phyloP scores from a whole-genome alignment of 2,329 filamentous ascomycete species.

The Neopestalotiopsis rosae region DNA sequence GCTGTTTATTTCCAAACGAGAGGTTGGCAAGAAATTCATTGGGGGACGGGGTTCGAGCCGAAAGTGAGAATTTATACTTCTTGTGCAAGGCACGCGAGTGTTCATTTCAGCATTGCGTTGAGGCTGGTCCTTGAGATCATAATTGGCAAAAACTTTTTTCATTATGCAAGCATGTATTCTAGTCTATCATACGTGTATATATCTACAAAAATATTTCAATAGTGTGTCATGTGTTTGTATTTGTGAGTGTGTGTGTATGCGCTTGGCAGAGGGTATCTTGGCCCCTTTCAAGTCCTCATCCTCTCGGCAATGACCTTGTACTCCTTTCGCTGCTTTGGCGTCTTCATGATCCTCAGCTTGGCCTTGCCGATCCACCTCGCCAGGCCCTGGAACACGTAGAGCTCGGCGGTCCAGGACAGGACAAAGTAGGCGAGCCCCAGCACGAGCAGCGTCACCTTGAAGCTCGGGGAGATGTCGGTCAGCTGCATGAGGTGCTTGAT shows the following conservation, averaged over 20 bases:
- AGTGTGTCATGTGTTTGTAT: too few relatives aligned
- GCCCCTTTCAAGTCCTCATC: conserved; percentile 50
- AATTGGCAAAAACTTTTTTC: neutral
- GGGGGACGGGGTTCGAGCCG: too few relatives aligned
- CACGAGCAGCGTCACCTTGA: conserved; percentile 73
- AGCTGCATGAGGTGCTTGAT: conserved; percentile 82
- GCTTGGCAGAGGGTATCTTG: neutral
- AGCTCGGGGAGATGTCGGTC: conserved; percentile 74
- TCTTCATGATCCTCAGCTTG: conserved; percentile 62
- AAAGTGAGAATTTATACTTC: too few relatives aligned
- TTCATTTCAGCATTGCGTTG: neutral
- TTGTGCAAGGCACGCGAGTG: too few relatives aligned
- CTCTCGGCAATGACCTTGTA: conserved; percentile 83
- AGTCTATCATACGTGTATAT: neutral
- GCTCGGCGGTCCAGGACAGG: conserved; percentile 74
- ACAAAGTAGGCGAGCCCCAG: conserved; percentile 74
- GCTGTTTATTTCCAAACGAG: too few relatives aligned
- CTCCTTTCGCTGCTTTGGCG: conserved; percentile 79
- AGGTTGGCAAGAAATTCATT: too few relatives aligned
- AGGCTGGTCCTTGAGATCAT: neutral
- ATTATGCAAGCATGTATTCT: neutral
- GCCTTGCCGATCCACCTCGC: conserved; percentile 69
- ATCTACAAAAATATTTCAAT: neutral
- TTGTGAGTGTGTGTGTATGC: neutral
- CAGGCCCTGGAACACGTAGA: conserved; percentile 70